phyloP scores from a whole-genome alignment of 1,139 yeast species.

The Blastobotrys serpentis region DNA sequence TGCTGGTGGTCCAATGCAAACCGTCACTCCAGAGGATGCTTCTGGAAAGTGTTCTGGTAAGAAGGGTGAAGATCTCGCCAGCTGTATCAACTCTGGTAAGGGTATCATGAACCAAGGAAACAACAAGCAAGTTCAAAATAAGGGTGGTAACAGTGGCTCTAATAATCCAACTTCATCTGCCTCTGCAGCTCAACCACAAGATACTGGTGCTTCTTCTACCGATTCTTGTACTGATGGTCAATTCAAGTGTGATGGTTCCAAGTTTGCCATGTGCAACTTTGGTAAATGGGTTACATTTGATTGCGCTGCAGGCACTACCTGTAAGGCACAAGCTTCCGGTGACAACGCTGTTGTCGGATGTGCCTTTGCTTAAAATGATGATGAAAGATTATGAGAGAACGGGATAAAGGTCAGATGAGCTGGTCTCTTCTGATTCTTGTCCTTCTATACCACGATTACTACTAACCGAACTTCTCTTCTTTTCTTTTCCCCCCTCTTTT shows the following conservation, averaged over 20 bases:
- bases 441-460: conserved; percentile 3
- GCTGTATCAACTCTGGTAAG: conserved; percentile 13
- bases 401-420: no score
- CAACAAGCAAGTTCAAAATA: not conserved
- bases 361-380: conserved; percentile 19
- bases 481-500: not conserved
- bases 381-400: no score
- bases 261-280: conserved; percentile 53
- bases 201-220: conserved; percentile 18
- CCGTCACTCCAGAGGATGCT: conserved; percentile 18
- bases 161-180: conserved; percentile 12
- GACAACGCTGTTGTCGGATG: conserved; percentile 31
- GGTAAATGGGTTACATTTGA: conserved; percentile 54
- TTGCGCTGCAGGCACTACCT: conserved; percentile 60
- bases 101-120: not conserved
- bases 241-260: conserved; percentile 50
- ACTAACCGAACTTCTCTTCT: not conserved
- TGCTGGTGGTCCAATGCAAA: conserved; percentile 7
- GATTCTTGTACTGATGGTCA: conserved; percentile 49
- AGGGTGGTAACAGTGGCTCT: conserved; percentile 11
- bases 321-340: conserved; percentile 48
- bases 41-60: conserved; percentile 14
- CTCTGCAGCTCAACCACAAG: conserved; percentile 18
- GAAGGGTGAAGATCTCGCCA: conserved; percentile 15
- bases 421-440: not conserved